Conservation (phyloP, 1,284 basidiomycete species). For the Ganoderma boninense region DNA sequence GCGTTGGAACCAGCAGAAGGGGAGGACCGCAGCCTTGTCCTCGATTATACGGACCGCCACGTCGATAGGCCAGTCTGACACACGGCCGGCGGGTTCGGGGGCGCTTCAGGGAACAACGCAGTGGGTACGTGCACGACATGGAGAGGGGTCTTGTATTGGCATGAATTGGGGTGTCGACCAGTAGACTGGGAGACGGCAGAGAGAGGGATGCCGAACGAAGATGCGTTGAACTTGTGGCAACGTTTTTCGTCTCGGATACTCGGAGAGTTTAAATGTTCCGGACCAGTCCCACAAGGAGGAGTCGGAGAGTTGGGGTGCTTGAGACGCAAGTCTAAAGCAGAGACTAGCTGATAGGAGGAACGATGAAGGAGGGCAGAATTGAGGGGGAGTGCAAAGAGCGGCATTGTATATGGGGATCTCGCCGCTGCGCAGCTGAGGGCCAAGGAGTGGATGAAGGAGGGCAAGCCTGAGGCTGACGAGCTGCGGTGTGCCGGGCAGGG, state of each 20-base stretch:
- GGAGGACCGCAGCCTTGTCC: background rate
- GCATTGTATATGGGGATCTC: background rate
- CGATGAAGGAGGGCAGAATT: background rate
- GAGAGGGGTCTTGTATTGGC: background rate
- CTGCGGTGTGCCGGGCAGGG: background rate
- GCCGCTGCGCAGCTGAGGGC: background rate
- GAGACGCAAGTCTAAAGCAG: background rate
- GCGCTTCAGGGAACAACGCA: background rate
- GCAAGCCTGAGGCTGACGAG: background rate
- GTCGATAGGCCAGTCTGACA: background rate
- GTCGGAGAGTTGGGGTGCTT: background rate
- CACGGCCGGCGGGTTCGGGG: background rate
- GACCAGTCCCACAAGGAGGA: background rate
- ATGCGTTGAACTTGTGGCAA: background rate
- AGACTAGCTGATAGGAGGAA: background rate
- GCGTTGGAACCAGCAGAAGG: too few species aligned
- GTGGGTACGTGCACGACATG: background rate
- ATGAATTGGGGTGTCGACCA: conserved; percentile 2
- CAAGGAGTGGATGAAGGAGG: background rate
- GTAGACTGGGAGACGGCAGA: background rate
- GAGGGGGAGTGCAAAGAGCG: background rate
- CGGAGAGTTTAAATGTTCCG: conserved; percentile 3
- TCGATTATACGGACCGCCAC: background rate
- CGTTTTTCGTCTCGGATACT: background rate
- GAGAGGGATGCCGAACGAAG: background rate